phyloP scores from a whole-genome alignment of 2,329 filamentous ascomycete genomes.

The Calonectria pseudoreteaudii region DNA sequence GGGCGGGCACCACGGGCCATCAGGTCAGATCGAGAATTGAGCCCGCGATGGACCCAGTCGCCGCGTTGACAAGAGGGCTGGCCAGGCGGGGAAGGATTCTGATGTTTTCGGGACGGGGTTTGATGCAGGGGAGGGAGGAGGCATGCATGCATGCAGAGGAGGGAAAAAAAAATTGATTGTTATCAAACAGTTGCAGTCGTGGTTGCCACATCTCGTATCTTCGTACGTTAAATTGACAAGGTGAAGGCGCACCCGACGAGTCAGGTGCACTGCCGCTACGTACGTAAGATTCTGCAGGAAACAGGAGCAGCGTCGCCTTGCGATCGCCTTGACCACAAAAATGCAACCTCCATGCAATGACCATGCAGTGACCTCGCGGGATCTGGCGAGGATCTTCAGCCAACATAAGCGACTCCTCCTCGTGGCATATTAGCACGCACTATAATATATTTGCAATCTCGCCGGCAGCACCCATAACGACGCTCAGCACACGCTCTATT shows the following conservation, averaged over 20 bases:
- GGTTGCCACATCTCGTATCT: not conserved
- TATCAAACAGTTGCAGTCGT: not conserved
- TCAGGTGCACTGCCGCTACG: not conserved
- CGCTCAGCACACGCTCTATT: slow-evolving; percentile 17
- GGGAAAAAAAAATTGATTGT: not conserved
- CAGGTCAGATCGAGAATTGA: slow-evolving; percentile 7
- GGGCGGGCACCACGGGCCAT: slow-evolving; percentile 9
- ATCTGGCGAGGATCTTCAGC: not conserved
- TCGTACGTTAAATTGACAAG: slow-evolving; percentile 5
- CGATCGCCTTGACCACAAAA: not conserved
- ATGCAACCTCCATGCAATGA: not conserved
- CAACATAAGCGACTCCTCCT: slow-evolving; percentile 3
- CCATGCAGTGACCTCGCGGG: not conserved
- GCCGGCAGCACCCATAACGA: not conserved
- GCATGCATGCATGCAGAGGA: not conserved
- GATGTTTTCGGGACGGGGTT: slow-evolving; percentile 3
- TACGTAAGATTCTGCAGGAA: not conserved
- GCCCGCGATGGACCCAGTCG: not conserved
- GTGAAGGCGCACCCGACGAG: not conserved
- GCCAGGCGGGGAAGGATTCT: slow-evolving; percentile 29
- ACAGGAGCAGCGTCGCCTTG: not conserved
- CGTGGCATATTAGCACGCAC: slow-evolving; percentile 8
- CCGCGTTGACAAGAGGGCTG: slow-evolving; percentile 23
- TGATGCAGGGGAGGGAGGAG: slow-evolving; percentile 39
- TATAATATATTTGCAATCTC: slow-evolving; percentile 9